Conservation (phyloP, 1,284 basidiomycete genomes). For the Tausonia pullulans region DNA sequence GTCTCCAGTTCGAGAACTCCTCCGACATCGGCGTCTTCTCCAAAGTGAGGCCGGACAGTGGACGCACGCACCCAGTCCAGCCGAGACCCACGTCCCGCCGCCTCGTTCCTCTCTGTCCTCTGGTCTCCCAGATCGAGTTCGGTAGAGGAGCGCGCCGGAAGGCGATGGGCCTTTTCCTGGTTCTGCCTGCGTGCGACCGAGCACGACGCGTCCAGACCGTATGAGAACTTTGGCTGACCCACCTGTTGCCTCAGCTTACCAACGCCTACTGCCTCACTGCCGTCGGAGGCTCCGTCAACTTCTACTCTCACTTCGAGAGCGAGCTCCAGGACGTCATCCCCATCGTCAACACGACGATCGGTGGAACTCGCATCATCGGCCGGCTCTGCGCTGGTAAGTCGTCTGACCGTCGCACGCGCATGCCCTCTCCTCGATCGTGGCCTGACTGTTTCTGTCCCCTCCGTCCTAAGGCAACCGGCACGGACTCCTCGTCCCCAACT, state of each 20-base stretch:
- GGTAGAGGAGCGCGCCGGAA: too few relatives aligned
- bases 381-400: slow-evolving; percentile 72
- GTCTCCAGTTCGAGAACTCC: slow-evolving; percentile 16
- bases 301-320: slow-evolving; percentile 84
- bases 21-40: slow-evolving; percentile 9
- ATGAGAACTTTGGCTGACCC: background rate
- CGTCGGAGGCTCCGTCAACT: slow-evolving; percentile 91
- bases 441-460: background rate
- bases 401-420: slow-evolving; percentile 4
- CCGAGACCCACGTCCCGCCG: background rate
- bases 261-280: slow-evolving; percentile 73
- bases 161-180: too few relatives aligned
- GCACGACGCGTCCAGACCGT: background rate
- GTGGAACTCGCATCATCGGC: slow-evolving; percentile 87
- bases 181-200: too few relatives aligned
- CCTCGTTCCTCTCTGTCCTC: background rate
- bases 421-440: background rate
- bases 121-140: too few relatives aligned
- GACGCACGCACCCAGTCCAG: too few relatives aligned
- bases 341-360: slow-evolving; percentile 94
- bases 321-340: slow-evolving; percentile 90
- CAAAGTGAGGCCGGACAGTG: background rate
- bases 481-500: slow-evolving; percentile 87
- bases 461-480: slow-evolving; percentile 65
- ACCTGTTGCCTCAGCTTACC: slow-evolving; percentile 5